These are phyloP conservation scores for Pseudomonodictys pantanalensis DNA, from an alignment of 495 filamentous ascomycete genomes.

Conservation along the genomic window DNA sequence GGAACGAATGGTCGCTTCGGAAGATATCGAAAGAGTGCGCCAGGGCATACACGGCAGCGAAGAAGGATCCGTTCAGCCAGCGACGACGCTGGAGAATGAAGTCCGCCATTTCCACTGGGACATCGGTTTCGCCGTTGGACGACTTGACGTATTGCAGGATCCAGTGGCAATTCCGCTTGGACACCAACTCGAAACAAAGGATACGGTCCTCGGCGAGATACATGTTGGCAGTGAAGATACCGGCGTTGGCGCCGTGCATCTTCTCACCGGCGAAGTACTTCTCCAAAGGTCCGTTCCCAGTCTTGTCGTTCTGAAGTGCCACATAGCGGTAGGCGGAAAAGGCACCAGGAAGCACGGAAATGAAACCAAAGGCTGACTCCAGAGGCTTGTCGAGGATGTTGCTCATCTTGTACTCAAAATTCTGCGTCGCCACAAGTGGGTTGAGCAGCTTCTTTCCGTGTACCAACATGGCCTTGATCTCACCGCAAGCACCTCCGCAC, in stretches of 20 bases:
- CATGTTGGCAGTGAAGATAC: constrained; percentile 99
- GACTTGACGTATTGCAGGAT: constrained; percentile 97
- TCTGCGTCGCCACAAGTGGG: constrained; percentile 92
- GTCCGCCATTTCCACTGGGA: constrained; percentile 91
- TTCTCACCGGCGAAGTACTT: constrained; percentile 98
- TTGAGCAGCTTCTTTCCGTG: constrained; percentile 86
- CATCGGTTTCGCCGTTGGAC: constrained; percentile 93
- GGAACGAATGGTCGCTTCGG: constrained; percentile 81
- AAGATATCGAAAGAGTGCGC: constrained; percentile 93
- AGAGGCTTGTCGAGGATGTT: constrained; percentile 99
- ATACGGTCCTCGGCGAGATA: constrained; percentile 99
- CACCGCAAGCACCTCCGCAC: constrained; percentile 95
- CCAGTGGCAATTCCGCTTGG: constrained; percentile 96
- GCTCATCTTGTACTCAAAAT: constrained; percentile 99
- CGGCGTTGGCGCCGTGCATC: constrained; percentile 92
- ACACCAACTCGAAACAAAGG: constrained; percentile 96
- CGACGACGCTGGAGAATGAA: constrained; percentile 93
- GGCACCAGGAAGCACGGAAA: constrained; percentile 92
- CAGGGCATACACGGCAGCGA: constrained; percentile 93
- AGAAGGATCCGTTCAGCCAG: constrained; percentile 99
- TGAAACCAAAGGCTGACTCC: constrained; percentile 97
- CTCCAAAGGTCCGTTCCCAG: constrained; percentile 85
- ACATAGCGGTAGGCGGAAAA: constrained; percentile 96
- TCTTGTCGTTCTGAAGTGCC: constrained; percentile 94
- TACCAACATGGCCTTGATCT: constrained; percentile 98